Evolutionary conservation across 2,329 filamentous ascomycete genomes (phyloP).

Genomic region (Ophiocordyceps camponoti-leonardi): DNA sequence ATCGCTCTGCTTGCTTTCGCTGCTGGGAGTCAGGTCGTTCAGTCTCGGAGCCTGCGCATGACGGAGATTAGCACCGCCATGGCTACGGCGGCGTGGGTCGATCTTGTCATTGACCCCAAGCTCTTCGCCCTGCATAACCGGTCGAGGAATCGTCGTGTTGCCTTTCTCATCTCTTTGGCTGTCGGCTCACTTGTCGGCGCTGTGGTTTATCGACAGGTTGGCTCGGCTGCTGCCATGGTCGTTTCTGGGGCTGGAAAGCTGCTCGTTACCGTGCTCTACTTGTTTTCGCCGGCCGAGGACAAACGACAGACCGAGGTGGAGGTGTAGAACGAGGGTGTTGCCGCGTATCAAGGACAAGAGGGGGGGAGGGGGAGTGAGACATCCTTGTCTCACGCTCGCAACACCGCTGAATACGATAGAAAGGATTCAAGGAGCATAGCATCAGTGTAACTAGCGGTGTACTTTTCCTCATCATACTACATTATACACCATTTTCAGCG

Average conservation of each 20-base stretch:
- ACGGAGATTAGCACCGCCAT: conserved; percentile 48
- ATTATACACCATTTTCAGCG: no score
- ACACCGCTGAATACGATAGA: not conserved
- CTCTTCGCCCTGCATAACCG: conserved; percentile 29
- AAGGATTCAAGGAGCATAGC: not conserved
- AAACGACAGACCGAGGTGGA: conserved; percentile 1
- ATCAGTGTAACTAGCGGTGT: no score
- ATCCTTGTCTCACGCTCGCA: no score
- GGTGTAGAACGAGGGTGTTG: not conserved
- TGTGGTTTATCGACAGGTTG: conserved; percentile 18
- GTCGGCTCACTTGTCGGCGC: conserved; percentile 34
- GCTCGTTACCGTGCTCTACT: conserved; percentile 7
- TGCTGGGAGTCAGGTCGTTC: conserved; percentile 40
- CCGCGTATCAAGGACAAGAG: no score
- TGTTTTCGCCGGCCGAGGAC: conserved; percentile 6
- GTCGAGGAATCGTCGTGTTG: conserved; percentile 28
- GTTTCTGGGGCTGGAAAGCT: conserved; percentile 10
- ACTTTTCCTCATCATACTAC: no score
- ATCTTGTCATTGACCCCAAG: conserved; percentile 36
- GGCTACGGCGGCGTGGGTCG: conserved; percentile 46
- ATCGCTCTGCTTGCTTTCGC: conserved; percentile 36
- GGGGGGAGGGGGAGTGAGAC: no score
- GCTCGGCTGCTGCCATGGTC: conserved; percentile 8
- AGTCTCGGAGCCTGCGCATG: conserved; percentile 34
- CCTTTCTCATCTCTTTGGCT: conserved; percentile 30